A percentile compares a stretch with the other conserved stretches of the same genome.
Evolutionary conservation across 1,284 basidiomycete genomes (phyloP).

Genomic region (Leccinum glutinopallens): DNA sequence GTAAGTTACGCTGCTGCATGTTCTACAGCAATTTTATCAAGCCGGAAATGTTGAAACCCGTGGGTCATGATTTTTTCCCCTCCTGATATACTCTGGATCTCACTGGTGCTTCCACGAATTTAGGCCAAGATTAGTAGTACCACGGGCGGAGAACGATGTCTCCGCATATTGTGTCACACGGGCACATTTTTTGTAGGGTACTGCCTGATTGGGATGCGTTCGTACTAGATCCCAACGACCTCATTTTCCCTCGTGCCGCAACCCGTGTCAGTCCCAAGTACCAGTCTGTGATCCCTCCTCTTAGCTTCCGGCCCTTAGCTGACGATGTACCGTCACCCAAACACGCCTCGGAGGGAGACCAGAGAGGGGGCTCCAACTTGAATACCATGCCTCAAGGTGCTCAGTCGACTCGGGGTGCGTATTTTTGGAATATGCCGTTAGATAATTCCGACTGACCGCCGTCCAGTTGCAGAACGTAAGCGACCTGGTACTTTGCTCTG

Average conservation of each 20-base stretch:
- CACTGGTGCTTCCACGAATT: too few species aligned
- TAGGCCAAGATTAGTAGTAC: too few species aligned
- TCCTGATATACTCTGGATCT: too few species aligned
- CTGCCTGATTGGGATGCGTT: too few species aligned
- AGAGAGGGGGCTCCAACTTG: conserved; percentile 67
- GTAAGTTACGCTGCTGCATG: too few species aligned
- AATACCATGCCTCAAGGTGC: conserved; percentile 61
- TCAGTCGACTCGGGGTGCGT: conserved; percentile 59
- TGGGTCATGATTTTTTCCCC: too few species aligned
- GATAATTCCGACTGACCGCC: conserved; percentile 22
- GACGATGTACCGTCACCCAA: conserved; percentile 19
- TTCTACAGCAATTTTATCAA: too few species aligned
- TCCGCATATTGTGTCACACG: too few species aligned
- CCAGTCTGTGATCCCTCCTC: conserved; percentile 66
- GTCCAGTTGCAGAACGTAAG: conserved; percentile 33
- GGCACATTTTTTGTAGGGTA: too few species aligned
- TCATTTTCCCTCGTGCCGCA: conserved; percentile 90
- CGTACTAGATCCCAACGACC: conserved; percentile 81
- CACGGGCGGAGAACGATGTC: too few species aligned
- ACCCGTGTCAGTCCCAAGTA: conserved; percentile 88
- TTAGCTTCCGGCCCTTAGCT: conserved; percentile 36
- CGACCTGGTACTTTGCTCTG: conserved; percentile 6
- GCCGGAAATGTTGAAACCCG: too few species aligned
- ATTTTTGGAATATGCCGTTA: conserved; percentile 25
- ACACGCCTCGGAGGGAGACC: conserved; percentile 39